phyloP scores from a whole-genome alignment of 1,139 yeast genomes.

The Zygosaccharomyces pseudobailii region DNA sequence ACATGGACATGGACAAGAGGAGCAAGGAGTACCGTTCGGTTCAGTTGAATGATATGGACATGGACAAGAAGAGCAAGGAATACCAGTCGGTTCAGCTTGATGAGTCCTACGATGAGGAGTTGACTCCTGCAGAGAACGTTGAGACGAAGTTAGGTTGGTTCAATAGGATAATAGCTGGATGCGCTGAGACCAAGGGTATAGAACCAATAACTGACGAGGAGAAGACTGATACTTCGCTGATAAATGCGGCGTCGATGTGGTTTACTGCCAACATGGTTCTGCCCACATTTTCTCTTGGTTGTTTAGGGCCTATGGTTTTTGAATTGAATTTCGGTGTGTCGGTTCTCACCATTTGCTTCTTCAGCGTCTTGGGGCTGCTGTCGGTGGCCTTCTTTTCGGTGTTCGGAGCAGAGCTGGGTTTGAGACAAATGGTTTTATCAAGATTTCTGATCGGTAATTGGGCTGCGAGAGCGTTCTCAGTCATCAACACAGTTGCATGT shows the following conservation, averaged over 20 bases:
- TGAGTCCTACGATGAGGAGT: constrained; percentile 6
- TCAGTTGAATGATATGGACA: background rate
- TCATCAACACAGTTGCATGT: constrained; percentile 77
- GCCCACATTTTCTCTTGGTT: constrained; percentile 78
- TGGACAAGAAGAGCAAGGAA: constrained; percentile 41
- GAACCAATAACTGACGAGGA: constrained; percentile 43
- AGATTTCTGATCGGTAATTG: constrained; percentile 72
- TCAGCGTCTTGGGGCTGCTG: constrained; percentile 62
- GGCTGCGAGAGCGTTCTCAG: constrained; percentile 72
- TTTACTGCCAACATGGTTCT: constrained; percentile 83
- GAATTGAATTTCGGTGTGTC: constrained; percentile 61
- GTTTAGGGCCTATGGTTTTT: constrained; percentile 55
- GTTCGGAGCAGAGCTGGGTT: constrained; percentile 79
- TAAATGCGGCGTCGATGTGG: constrained; percentile 86
- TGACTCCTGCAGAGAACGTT: constrained; percentile 7
- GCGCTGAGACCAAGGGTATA: constrained; percentile 46
- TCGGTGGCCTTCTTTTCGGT: constrained; percentile 79
- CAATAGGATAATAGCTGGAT: constrained; percentile 34
- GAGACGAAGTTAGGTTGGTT: constrained; percentile 24
- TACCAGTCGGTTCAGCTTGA: constrained; percentile 1
- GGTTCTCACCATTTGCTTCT: constrained; percentile 61
- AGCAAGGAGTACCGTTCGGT: background rate
- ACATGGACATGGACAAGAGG: background rate
- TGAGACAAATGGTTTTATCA: constrained; percentile 81
- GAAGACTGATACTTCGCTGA: constrained; percentile 49